Base-by-base conservation (phyloP, 306 rosid genomes). In the Ceratonia siliqua region DNA sequence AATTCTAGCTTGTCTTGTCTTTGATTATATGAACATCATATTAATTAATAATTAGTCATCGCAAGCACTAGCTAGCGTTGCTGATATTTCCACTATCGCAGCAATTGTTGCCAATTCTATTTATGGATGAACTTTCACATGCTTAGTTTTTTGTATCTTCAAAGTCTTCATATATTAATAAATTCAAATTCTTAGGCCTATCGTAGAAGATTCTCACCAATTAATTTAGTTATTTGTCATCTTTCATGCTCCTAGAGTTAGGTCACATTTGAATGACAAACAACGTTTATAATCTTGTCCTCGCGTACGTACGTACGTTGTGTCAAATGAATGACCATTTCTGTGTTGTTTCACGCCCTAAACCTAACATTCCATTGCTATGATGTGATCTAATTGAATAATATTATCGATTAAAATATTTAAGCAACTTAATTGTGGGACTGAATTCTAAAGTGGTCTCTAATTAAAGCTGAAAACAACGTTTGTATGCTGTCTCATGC, bases 391-490 rank as follows among this genome's bases (percentile, higher is more conserved):
- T 36, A 15, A 14, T 22, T 62, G 7, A 22, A n/a, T 25, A n/a
- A 4, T 8, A 24, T 18, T 39, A 27, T 41, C 6, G 5, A 49
- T 4, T 35, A 64, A 53, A n/a, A 12, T 30, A 46, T 30, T 45
- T 20, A 27, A 64, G 32, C 2, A n/a, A 13, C 35, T 33, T n/a
- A n/a, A n/a, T n/a, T 48, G 25, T 24, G 55, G 38, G 33, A 2
- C 8, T 46, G 1, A 49, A 0, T 30, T n/a, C 33, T 28, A 14
- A 3, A 6, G 65, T 52, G 65, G 55, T 38, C 28, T 28, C 2
- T 1, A 0, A 52, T 27, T 63, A 75, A 52, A 36, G 35, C 6
- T 33, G 63, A 74, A 74, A 74, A 56, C 72, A 62, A 74, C 79
- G 52, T 62, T 24, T 62, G 20, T 22, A 6, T 49, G 53, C 30